Evolutionary conservation across 257 asterid genomes (phyloP).

Genomic region (Anisodus tanguticus): DNA sequence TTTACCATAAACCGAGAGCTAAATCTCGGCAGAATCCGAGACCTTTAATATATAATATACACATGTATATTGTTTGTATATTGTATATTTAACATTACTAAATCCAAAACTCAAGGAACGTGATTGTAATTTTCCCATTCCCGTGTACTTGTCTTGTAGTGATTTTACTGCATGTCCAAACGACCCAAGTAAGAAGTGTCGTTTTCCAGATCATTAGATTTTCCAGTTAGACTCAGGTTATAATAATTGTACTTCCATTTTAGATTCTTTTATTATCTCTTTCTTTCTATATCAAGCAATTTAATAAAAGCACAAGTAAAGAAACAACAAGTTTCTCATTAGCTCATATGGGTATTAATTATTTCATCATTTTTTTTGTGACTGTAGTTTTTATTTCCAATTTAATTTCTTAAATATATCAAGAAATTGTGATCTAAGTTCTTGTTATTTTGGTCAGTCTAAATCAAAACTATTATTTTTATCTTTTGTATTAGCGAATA

Average conservation of each 20-base stretch:
- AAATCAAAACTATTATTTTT: neutral
- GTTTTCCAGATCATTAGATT: conserved; percentile 31
- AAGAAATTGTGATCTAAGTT: neutral
- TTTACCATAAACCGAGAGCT: too few species aligned
- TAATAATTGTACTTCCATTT: conserved; percentile 32
- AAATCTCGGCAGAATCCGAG: too few species aligned
- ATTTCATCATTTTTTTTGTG: neutral
- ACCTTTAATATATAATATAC: too few species aligned
- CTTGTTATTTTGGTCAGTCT: neutral
- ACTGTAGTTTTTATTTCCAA: neutral
- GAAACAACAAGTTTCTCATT: conserved; percentile 29
- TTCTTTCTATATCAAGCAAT: conserved; percentile 40
- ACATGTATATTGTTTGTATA: too few species aligned
- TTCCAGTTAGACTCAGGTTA: conserved; percentile 25
- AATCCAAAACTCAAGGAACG: too few species aligned
- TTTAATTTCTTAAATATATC: too few species aligned
- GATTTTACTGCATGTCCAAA: conserved; percentile 24
- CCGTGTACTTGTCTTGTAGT: neutral
- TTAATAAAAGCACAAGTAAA: conserved; percentile 14
- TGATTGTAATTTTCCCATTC: too few species aligned
- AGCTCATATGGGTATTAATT: conserved; percentile 44
- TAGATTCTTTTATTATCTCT: neutral
- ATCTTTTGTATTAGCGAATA: too few species aligned
- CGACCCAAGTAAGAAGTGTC: conserved; percentile 34
- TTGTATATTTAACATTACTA: too few species aligned